Base-by-base conservation (phyloP, 768 basidiomycete genomes). In the Mrakia gelida region DNA sequence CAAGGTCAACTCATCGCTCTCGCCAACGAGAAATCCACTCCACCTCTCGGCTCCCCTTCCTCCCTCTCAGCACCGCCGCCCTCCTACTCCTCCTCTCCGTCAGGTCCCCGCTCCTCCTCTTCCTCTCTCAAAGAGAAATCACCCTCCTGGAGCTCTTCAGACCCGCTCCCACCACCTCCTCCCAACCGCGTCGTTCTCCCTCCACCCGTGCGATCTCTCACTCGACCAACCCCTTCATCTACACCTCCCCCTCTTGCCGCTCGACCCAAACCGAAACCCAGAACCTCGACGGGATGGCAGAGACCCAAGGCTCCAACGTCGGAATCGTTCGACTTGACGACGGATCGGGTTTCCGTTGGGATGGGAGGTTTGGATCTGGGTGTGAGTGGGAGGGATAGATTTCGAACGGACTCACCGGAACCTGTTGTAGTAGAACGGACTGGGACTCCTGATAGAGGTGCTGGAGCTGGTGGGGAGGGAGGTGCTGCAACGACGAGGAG, bases 241-340 rank as follows among this genome's bases (percentile, higher is more conserved):
- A 54, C 75, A 2, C n/a, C 43, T 3, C 21, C 75, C 3, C 67
- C 45, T 8, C 26, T 52, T 28, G 21, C n/a, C 0, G 11, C 75
- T 11, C 13, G 41, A 13, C 16, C 49, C 9, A 13, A 6, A 21
- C 62, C 62, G 18, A 65, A 67, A 30, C 68, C 68, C 13, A 28
- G 30, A 23, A 41, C 59, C 6, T 71, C 76, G n/a, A 62, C 71
- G n/a, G 71, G 71, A 15, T 77, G 71, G 71, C 43, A 45, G 23
- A 10, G 76, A 45, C 68, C 76, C 1, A 34, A 23, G 28, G 54
- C 76, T 71, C 56, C 56, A 1, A 38, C 68, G n/a, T 16, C 28
- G 21, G 54, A 73, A 13, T 11, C 13, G 18, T 59, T 61, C 16
- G 34, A 61, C 11, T 18, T 41, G 26, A 21, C 67, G 7, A 18